phyloP scores from a whole-genome alignment of 2,329 filamentous ascomycete species.

The Stachybotrys chlorohalonatus region DNA sequence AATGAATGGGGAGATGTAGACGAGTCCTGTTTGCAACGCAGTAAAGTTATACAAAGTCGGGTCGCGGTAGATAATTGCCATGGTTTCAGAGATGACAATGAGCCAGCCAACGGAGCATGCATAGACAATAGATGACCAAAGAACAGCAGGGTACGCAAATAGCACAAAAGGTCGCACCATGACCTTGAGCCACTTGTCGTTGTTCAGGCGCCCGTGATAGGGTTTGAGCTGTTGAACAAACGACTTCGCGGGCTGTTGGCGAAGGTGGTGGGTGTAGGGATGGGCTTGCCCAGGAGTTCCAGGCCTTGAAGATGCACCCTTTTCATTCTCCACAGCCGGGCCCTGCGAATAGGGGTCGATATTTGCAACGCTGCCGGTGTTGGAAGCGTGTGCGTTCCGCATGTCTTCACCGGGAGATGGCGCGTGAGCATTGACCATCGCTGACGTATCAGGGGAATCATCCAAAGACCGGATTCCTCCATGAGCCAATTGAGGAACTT shows the following conservation, averaged over 20 bases:
- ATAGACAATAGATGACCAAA: conserved; percentile 84
- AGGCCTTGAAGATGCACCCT: conserved; percentile 24
- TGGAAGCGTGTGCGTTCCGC: not conserved
- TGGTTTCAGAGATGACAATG: conserved; percentile 85
- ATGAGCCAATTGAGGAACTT: too few relatives aligned
- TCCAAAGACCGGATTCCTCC: too few relatives aligned
- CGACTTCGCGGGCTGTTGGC: conserved; percentile 56
- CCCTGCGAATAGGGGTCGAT: conserved; percentile 15
- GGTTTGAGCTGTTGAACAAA: conserved; percentile 67
- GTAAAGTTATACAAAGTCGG: conserved; percentile 68
- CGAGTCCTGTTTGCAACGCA: conserved; percentile 69
- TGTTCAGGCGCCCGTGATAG: conserved; percentile 68
- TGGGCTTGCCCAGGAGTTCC: conserved; percentile 25
- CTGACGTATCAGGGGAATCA: too few relatives aligned
- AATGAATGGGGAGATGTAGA: conserved; percentile 86
- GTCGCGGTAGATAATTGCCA: conserved; percentile 70
- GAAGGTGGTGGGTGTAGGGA: conserved; percentile 63
- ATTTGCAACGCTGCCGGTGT: conserved; percentile 11
- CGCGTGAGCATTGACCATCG: too few relatives aligned
- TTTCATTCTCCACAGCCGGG: conserved; percentile 32
- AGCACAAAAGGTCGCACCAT: conserved; percentile 75
- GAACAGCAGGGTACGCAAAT: conserved; percentile 76
- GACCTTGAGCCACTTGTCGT: conserved; percentile 73
- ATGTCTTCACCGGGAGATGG: not conserved
- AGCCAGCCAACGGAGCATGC: conserved; percentile 88